Base-by-base conservation (phyloP, 352 stramenopile species). In the Globisporangium ultimum region DNA sequence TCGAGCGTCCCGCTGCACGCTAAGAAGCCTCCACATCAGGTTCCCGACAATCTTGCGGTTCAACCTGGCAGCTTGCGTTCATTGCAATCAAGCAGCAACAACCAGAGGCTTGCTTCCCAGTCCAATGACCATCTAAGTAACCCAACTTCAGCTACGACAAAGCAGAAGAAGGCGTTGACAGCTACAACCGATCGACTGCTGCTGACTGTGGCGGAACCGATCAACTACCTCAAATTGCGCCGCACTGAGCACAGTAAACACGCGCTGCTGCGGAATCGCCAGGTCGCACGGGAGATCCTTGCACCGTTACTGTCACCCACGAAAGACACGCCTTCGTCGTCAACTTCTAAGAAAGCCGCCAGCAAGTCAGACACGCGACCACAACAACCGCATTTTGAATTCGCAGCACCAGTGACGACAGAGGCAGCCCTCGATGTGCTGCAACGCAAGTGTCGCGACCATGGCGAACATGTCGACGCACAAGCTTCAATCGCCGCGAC, bases 161-260 rank as follows among this genome's bases (percentile, higher is more conserved):
- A 45, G 21, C 48, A 32, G n/a, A 34, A 53, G 15, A 47, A 28
- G 15, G 38, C 55, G 28, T 2, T 14, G 14, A 2, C 55, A 55
- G 15, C 45, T 1, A 50, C n/a, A n/a, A 5, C 24, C 24, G 24
- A 28, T 5, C 24, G 24, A 28, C 24, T 28, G 24, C 24, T 28
- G 24, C 24, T 13, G 17, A 2, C 73, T 34, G 13, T 58, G 0
- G 68, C 69, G 0, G 78, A 88, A 50, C 70, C 74, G 3, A 74
- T 91, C 61, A 74, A 89, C 60, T 91, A 89, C 70, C 53, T 91
- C 13, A 73, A 71, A 14, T 61, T 88, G 12, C 76, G 82, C 11
- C 75, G 82, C 38, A 91, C 77, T 7, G 68, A 86, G 47, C 67
- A 78, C 15, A 89, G 79, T 61, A 73, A 66, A 22, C 63, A 62